Conservation (phyloP, 225 moss, liverwort and hornwort genomes). For the Ulota crispa region DNA sequence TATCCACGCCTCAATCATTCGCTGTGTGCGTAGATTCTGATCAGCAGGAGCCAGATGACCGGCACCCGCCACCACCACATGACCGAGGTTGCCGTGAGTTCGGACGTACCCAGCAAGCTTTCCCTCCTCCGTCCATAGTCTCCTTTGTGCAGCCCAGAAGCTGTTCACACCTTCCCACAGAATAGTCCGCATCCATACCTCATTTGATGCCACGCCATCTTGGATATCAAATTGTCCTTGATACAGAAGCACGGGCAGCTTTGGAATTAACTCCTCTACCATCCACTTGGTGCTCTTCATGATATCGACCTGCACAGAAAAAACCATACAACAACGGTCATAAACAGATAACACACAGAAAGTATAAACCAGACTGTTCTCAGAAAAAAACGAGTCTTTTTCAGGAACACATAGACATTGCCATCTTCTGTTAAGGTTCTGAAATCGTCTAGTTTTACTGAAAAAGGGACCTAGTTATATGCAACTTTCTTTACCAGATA, state of each 20-base stretch:
- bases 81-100: constrained; percentile 34
- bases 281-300: constrained; percentile 67
- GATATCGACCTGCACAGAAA: constrained; percentile 33
- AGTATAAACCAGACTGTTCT: too few species aligned
- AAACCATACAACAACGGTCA: not conserved
- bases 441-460: not conserved
- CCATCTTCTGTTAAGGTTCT: not conserved
- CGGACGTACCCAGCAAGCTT: constrained; percentile 52
- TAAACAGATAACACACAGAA: not conserved
- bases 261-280: constrained; percentile 45
- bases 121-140: constrained; percentile 46
- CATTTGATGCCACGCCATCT: constrained; percentile 54
- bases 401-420: not conserved
- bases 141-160: constrained; percentile 49
- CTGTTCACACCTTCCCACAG: constrained; percentile 16
- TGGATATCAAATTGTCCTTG: constrained; percentile 56
- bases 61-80: constrained; percentile 55
- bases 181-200: constrained; percentile 46
- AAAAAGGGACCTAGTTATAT: not conserved
- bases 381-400: not conserved
- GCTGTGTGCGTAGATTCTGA: constrained; percentile 40
- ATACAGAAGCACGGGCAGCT: constrained; percentile 46
- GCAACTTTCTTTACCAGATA: not conserved
- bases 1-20: constrained; percentile 56
- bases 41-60: constrained; percentile 47